Percentiles rank a stretch among this genome's conserved stretches.
phyloP scores from a whole-genome alignment of 208 protist species.

The Balamuthia mandrillaris region DNA sequence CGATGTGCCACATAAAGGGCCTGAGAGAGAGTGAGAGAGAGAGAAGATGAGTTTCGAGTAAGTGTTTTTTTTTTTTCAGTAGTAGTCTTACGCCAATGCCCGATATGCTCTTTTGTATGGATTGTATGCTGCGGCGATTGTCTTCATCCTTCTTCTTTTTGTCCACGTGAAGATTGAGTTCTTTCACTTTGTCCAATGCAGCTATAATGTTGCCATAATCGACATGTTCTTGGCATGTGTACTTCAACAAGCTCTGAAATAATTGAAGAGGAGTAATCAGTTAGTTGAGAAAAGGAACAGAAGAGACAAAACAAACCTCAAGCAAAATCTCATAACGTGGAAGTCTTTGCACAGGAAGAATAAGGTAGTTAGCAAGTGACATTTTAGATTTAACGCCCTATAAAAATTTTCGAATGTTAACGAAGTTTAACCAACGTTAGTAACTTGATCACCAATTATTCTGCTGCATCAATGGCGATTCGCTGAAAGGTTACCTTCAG shows the following conservation, averaged over 20 bases:
- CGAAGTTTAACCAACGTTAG: no score
- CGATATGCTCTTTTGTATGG: not conserved
- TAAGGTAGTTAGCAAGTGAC: not conserved
- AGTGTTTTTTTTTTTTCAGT: not conserved
- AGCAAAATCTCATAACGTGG: conserved; percentile 13
- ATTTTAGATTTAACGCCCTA: not conserved
- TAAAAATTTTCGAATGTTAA: no score
- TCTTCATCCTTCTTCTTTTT: conserved; percentile 15
- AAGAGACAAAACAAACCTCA: no score
- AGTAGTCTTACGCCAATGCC: not conserved
- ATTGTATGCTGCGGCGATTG: not conserved
- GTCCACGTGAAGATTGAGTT: not conserved
- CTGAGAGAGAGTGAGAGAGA: not conserved
- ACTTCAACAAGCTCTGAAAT: not conserved
- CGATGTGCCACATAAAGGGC: not conserved
- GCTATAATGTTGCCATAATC: conserved; percentile 16
- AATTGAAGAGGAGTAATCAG: no score
- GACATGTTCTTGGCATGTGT: not conserved
- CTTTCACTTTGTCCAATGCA: not conserved
- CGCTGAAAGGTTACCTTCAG: no score
- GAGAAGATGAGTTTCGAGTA: not conserved
- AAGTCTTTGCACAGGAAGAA: not conserved
- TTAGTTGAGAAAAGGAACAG: no score
- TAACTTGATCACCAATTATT: no score
- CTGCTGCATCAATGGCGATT: no score